Base-by-base conservation (phyloP, 768 basidiomycete species). In the Holtermannia corniformis region DNA sequence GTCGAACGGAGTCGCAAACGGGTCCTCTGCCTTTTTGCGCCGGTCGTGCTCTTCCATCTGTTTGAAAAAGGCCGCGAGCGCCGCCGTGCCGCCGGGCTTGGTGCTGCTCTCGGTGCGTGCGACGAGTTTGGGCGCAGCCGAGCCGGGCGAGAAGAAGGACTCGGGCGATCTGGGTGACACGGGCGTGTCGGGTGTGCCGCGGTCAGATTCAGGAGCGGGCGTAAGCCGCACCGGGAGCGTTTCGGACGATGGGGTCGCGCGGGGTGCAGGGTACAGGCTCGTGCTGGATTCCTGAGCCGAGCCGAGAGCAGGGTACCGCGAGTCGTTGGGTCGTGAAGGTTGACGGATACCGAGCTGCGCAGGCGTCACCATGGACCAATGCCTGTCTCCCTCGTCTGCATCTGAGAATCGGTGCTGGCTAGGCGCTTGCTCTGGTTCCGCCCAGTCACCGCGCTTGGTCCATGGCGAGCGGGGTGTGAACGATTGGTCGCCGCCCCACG, bases 401-500 rank as follows among this genome's bases (percentile, higher is more conserved):
- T 55, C 44, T 49, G 4, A 19, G 27, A 26, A 11, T 10, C 7
- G 45, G 28, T 22, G 7, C 21, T 47, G 45, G 14, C 45, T 47
- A 14, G 14, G 45, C 20, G 23, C 40, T 12, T n/a, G n/a, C n/a
- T n/a, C n/a, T n/a, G n/a, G n/a, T n/a, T 2, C 27, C 14, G 2
- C 46, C 51, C 58, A 56, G 58, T 24, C 58, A 50, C 3, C 26
- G 26, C 7, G 37, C 26, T 5, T 50, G 50, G 3, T 50, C 52
- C 16, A 32, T 41, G 5, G 57, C 58, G 2, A 28, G 13, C 44
- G 13, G 46, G 21, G 22, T 41, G 57, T 5, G 58, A 48, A 22
- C 58, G 32, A 41, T 32, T 54, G 53, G 40, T 54, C 58, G 5
- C 58, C 57, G 20, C 64, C 62, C 50, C 62, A 64, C 42, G 52